A percentile compares a stretch with the other conserved stretches of the same genome.
These are phyloP conservation scores for Cyclocybe aegerita DNA, from an alignment of 768 basidiomycete species.

Conservation along the genomic window DNA sequence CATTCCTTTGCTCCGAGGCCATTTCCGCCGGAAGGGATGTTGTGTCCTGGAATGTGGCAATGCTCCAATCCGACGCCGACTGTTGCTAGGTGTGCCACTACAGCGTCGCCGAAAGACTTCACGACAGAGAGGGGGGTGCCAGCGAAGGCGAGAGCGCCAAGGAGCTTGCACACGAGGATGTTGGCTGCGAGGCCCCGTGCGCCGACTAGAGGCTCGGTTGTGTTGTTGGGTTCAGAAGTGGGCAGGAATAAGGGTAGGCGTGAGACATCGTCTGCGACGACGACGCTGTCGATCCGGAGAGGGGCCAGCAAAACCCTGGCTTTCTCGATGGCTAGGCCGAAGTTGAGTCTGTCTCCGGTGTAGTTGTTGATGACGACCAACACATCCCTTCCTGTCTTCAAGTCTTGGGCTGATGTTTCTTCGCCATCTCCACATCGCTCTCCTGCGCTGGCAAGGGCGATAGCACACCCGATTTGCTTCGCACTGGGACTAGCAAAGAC, in stretches of 20 bases:
- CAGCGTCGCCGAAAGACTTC: constrained; percentile 32
- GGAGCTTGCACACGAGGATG: constrained; percentile 54
- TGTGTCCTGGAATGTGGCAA: constrained; percentile 55
- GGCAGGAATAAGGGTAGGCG: constrained; percentile 14
- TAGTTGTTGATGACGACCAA: constrained; percentile 46
- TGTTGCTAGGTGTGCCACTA: constrained; percentile 30
- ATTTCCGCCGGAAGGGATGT: constrained; percentile 13
- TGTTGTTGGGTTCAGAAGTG: constrained; percentile 3
- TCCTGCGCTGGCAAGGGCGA: not conserved
- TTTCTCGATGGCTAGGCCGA: constrained; percentile 56
- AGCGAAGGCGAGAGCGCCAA: constrained; percentile 48
- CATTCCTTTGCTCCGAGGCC: constrained; percentile 27
- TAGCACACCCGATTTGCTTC: constrained; percentile 42
- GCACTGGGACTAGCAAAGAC: constrained; percentile 64
- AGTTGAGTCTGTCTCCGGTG: constrained; percentile 58
- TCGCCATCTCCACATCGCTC: constrained; percentile 5
- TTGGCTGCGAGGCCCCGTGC: constrained; percentile 49
- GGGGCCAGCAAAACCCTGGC: constrained; percentile 33
- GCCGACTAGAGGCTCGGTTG: constrained; percentile 34
- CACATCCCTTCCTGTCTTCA: no score
- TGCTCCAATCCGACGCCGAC: constrained; percentile 49
- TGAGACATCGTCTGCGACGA: constrained; percentile 59
- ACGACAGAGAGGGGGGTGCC: constrained; percentile 33
- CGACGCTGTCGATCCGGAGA: constrained; percentile 41
- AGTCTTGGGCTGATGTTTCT: not conserved